These are phyloP conservation scores for Sporothrix pallida DNA, from an alignment of 2,329 filamentous ascomycete genomes.

Conservation along the genomic window DNA sequence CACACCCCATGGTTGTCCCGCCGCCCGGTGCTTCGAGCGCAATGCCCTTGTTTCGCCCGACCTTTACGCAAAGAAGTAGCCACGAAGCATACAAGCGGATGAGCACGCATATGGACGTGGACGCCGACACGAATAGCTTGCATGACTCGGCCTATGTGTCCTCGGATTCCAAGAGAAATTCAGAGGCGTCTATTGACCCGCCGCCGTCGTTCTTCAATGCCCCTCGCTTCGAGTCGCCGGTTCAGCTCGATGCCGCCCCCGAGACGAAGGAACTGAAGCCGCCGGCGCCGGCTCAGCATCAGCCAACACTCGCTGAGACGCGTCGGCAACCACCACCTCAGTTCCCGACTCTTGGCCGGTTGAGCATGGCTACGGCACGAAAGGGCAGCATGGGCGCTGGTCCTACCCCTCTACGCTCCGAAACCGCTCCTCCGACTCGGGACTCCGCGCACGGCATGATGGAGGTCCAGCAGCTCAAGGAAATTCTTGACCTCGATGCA, in stretches of 20 bases:
- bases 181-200: conserved; percentile 54
- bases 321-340: conserved; percentile 56
- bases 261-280: conserved; percentile 45
- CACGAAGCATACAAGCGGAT: neutral
- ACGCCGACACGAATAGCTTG: conserved; percentile 52
- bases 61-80: conserved; percentile 12
- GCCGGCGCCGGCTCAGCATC: conserved; percentile 28
- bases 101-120: conserved; percentile 51
- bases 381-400: neutral
- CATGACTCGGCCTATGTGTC: conserved; percentile 63
- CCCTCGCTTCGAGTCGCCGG: conserved; percentile 56
- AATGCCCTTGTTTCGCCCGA: neutral
- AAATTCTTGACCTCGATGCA: conserved; percentile 56
- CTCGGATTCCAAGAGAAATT: conserved; percentile 60
- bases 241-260: conserved; percentile 49
- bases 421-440: conserved; percentile 59
- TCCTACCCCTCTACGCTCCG: conserved; percentile 48
- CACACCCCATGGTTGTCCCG: conserved; percentile 42
- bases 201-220: conserved; percentile 50
- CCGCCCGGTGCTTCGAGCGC: conserved; percentile 10
- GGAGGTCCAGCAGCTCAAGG: conserved; percentile 58
- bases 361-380: conserved; percentile 46
- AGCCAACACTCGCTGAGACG: conserved; percentile 50
- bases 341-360: conserved; percentile 58
- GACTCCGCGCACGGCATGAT: conserved; percentile 60